Evolutionary conservation across 306 rosid species (phyloP).

Genomic region (Glycine soja): DNA sequence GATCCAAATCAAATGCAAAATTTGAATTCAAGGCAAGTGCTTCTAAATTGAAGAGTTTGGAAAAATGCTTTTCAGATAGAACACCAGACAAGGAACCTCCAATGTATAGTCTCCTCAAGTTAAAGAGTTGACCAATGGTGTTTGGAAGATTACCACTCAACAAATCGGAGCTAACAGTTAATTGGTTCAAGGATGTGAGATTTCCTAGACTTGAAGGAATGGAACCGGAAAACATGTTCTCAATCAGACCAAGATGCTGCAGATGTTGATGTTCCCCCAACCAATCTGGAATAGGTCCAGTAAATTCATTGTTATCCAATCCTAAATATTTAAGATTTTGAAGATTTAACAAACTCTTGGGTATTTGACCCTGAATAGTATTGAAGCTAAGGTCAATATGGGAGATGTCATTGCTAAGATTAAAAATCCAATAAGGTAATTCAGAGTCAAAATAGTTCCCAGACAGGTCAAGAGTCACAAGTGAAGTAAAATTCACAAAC

Average conservation of each 20-base stretch:
- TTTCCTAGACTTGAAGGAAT: slow-evolving; percentile 37
- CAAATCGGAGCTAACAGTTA: neutral
- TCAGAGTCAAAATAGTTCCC: slow-evolving; percentile 1
- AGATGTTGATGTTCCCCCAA: slow-evolving; percentile 31
- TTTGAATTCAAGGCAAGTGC: neutral
- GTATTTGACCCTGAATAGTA: neutral
- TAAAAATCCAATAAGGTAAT: slow-evolving; percentile 40
- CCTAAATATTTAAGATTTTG: neutral
- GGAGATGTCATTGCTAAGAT: slow-evolving; percentile 16
- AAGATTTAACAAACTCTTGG: neutral
- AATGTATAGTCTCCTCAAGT: neutral
- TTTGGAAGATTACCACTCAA: slow-evolving; percentile 2
- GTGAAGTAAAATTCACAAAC: slow-evolving; percentile 37
- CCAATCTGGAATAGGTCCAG: slow-evolving; percentile 18
- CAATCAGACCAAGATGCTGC: neutral
- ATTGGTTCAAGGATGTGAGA: neutral
- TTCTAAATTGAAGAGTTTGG: neutral
- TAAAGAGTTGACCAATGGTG: neutral
- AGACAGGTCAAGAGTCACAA: slow-evolving; percentile 8
- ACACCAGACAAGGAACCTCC: neutral
- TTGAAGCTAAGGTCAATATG: neutral
- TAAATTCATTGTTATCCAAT: neutral
- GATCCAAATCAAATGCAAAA: slow-evolving; percentile 1
- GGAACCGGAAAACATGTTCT: slow-evolving; percentile 22
- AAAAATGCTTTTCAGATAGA: slow-evolving; percentile 6